Percentiles rank a stretch among this genome's conserved stretches.
Conservation (phyloP, 1,284 basidiomycete genomes). For the Leccinum pseudoinsigne region DNA sequence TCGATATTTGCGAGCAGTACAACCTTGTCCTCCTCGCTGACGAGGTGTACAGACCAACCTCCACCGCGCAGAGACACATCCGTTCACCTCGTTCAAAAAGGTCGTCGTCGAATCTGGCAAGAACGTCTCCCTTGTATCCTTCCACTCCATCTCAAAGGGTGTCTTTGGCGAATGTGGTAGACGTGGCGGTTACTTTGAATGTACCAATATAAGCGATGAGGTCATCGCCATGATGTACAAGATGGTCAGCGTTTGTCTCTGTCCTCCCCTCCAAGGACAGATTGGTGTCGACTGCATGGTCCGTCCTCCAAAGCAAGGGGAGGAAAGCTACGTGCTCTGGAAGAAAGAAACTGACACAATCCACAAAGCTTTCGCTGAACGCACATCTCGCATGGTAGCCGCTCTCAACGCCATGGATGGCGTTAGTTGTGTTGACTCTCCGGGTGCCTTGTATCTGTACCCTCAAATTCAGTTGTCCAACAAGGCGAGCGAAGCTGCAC, state of each 20-base stretch:
- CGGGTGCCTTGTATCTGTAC: conserved; percentile 90
- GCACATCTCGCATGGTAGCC: conserved; percentile 73
- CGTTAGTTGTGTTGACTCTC: conserved; percentile 84
- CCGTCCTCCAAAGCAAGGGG: conserved; percentile 76
- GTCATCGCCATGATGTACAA: conserved; percentile 90
- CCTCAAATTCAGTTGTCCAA: conserved; percentile 72
- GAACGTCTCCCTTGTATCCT: conserved; percentile 81
- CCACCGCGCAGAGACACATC: conserved; percentile 63
- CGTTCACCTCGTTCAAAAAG: conserved; percentile 94
- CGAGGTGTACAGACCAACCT: conserved; percentile 96
- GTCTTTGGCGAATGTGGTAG: conserved; percentile 93
- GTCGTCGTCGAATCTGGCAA: conserved; percentile 65
- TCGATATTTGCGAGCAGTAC: conserved; percentile 82
- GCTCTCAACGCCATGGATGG: conserved; percentile 79
- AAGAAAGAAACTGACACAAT: conserved; percentile 80
- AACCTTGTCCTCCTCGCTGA: conserved; percentile 90
- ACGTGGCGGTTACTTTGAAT: conserved; percentile 93
- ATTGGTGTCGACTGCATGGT: conserved; percentile 92
- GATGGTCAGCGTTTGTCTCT: conserved; percentile 88
- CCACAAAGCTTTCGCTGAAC: conserved; percentile 69
- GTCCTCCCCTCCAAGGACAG: conserved; percentile 88
- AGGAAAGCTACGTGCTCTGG: conserved; percentile 77
- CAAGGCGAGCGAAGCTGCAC: conserved; percentile 74
- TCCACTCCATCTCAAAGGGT: conserved; percentile 96
- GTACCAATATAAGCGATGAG: conserved; percentile 74